Conservation (phyloP, 805 yeast genomes). For the Hanseniaspora guilliermondii region DNA sequence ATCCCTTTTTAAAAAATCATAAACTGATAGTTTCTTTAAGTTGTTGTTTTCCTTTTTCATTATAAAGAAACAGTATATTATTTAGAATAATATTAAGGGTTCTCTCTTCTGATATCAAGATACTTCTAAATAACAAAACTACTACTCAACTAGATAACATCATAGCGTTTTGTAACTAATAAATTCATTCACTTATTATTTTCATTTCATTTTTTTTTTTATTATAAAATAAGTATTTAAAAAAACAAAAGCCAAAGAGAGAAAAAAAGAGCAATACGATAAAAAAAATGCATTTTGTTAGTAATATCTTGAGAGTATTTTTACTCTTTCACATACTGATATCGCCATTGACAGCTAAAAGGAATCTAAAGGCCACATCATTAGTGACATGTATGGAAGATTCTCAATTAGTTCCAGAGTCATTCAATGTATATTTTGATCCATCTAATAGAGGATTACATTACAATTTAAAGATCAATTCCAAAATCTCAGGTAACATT, state of each 20-base stretch:
- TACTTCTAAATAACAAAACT: no score
- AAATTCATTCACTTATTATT: not conserved
- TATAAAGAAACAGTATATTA: no score
- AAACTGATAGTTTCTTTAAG: no score
- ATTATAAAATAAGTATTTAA: not conserved
- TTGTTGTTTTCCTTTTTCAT: no score
- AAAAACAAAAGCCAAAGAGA: no score
- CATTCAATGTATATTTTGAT: constrained; percentile 61
- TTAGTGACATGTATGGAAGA: constrained; percentile 76
- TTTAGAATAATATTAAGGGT: no score
- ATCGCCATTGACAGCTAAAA: constrained; percentile 19
- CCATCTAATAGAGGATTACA: constrained; percentile 57
- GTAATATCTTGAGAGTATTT: not conserved
- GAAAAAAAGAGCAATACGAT: not conserved
- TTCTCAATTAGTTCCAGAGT: constrained; percentile 59
- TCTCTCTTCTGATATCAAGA: no score
- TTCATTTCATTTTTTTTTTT: not conserved
- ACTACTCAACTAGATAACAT: no score
- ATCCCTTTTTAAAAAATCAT: no score
- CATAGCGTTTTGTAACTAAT: not conserved
- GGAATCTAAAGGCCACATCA: constrained; percentile 50
- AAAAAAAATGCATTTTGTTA: not conserved
- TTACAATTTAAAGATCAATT: constrained; percentile 56
- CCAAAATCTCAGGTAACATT: constrained; percentile 56
- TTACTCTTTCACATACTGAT: not conserved